Base-by-base conservation (phyloP, 2,329 filamentous ascomycete genomes). In the Myriangium duriaei region DNA sequence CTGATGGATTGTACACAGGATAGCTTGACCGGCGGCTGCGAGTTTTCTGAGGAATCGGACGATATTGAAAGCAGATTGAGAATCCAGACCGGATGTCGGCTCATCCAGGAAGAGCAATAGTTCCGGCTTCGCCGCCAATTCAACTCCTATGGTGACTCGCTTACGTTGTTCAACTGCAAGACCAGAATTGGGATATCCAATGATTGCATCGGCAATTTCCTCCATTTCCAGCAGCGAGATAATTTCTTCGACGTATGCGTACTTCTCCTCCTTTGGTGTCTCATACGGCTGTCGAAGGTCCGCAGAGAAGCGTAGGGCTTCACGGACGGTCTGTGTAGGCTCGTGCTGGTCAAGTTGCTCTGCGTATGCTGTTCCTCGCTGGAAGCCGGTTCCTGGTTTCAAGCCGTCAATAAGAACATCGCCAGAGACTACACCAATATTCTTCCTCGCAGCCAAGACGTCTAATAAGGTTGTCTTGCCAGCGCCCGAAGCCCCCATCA, bases 401-500 rank as follows among this genome's bases (percentile, higher is more conserved):
- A 45, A 45, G 6, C 74, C 75, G 48, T 79, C 74, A 6, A 80
- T 68, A 13, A 80, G 63, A 37, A 76, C 71, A 43, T 78, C 71
- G 30, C 76, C 76, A 21, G 58, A 60, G 35, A 80, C 72, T 4
- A 77, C 71, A 46, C 76, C 76, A 43, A 78, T 74, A 45, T 72
- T 79, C 56, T 76, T 77, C 40, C 76, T 61, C 4, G 69, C 62
- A 1, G 76, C 75, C 9, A 92, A 63, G 1, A 88, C 81, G 50
- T 93, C 82, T 2, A 93, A 64, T 1, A 92, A 64, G 0, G 85
- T 92, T 0, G 84, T 91, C 62, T 93, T 93, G 34, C 85, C 85
- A 4, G 84, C 85, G n/a, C 72, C 72, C 3, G 67, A 71, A 11
- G 65, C 64, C 3, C 65, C 67, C 65, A 69, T 69, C 29, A 71